Evolutionary conservation across 2,329 filamentous ascomycete genomes (phyloP).

Genomic region (Trichophyton verrucosum): DNA sequence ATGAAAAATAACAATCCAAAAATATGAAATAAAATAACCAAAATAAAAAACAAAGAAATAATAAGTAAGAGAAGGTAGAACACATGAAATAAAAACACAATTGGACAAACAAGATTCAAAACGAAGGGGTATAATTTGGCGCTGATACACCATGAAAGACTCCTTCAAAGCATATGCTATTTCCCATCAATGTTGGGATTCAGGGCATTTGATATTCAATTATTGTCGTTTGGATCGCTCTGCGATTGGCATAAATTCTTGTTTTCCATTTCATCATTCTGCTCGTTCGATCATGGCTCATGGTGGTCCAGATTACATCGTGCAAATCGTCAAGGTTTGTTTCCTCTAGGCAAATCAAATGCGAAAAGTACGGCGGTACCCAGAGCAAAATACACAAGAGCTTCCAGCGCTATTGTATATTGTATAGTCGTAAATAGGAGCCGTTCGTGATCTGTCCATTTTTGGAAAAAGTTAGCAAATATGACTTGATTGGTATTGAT

Average conservation of each 20-base stretch:
- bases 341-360: neutral
- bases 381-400: conserved; percentile 5
- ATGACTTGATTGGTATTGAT: neutral
- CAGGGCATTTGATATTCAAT: neutral
- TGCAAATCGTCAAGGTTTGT: neutral
- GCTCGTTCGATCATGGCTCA: neutral
- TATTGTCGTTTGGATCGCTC: neutral
- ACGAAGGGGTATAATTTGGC: neutral
- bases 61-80: too few species aligned
- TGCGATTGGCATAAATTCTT: neutral
- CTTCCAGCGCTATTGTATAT: neutral
- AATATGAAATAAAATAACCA: neutral
- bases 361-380: neutral
- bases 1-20: neutral
- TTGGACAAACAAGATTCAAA: neutral
- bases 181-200: neutral
- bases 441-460: neutral
- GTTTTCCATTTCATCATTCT: neutral
- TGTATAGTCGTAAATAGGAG: neutral
- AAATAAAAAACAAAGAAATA: neutral
- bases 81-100: too few species aligned
- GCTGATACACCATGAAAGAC: neutral
- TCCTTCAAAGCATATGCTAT: neutral
- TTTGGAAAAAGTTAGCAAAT: neutral
- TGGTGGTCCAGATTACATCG: neutral